Evolutionary conservation across 2,329 filamentous ascomycete genomes (phyloP).

Genomic region (Pseudopyrenochaeta lycopersici): DNA sequence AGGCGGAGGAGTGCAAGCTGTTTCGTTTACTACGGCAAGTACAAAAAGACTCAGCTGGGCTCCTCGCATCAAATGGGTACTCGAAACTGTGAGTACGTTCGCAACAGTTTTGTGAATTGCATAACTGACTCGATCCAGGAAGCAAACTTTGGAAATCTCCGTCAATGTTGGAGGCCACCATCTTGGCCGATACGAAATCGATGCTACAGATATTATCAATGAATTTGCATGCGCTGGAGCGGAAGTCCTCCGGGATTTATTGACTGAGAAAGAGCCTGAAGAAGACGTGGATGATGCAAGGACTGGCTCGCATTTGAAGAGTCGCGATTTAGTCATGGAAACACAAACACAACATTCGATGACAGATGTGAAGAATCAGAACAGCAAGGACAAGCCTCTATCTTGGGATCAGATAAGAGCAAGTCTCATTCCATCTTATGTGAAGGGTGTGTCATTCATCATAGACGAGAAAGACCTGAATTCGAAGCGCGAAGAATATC

Average conservation of each 20-base stretch:
- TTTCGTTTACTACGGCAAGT: neutral
- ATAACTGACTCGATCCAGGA: constrained; percentile 1
- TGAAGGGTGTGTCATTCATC: constrained; percentile 7
- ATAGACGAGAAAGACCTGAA: constrained; percentile 5
- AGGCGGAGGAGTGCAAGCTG: constrained; percentile 1
- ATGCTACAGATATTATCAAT: neutral
- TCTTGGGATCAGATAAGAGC: constrained; percentile 3
- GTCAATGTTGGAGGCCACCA: neutral
- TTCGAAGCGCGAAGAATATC: neutral
- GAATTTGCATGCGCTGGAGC: constrained; percentile 1
- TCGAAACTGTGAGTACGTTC: neutral
- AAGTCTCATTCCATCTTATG: constrained; percentile 2
- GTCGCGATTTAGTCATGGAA: too few species aligned
- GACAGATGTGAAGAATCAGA: neutral
- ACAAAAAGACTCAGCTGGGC: neutral
- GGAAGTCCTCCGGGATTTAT: neutral
- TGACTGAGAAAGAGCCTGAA: neutral
- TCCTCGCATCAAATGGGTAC: neutral
- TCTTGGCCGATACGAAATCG: constrained; percentile 2
- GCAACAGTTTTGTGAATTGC: neutral
- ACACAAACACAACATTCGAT: neutral
- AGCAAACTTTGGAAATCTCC: neutral
- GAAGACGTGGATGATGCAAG: neutral
- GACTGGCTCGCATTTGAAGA: neutral
- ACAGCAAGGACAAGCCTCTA: neutral